Percentiles rank a stretch among this genome's conserved stretches.
Evolutionary conservation across 805 yeast genomes (phyloP).

Genomic region (Saturnispora kantuleensis): DNA sequence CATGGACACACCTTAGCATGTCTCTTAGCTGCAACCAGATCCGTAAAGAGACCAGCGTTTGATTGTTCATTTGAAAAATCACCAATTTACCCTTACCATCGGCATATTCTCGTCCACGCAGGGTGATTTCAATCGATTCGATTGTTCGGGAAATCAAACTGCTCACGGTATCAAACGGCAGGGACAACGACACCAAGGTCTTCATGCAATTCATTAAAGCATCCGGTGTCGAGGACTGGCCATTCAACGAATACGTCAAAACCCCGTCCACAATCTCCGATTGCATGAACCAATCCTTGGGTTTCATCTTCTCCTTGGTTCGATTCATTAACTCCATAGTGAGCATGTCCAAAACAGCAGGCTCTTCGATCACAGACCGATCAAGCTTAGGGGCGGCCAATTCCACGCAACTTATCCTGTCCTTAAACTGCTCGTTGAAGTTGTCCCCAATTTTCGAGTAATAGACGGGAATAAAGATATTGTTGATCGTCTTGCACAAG

Average conservation of each 20-base stretch:
- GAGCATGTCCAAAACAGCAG: conserved; percentile 11
- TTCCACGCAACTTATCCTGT: conserved; percentile 2
- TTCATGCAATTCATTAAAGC: conserved; percentile 20
- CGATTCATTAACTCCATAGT: conserved; percentile 16
- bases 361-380: conserved; percentile 7
- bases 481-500: conserved; percentile 77
- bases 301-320: conserved; percentile 17
- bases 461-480: conserved; percentile 69
- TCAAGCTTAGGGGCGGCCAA: conserved; percentile 8
- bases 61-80: conserved; percentile 51
- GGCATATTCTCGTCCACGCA: conserved; percentile 40
- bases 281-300: conserved; percentile 23
- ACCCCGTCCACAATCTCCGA: conserved; percentile 13
- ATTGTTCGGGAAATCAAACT: conserved; percentile 42
- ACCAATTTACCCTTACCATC: conserved; percentile 27
- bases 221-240: conserved; percentile 16
- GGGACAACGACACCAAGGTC: conserved; percentile 17
- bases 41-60: conserved; percentile 49
- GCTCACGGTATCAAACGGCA: conserved; percentile 26
- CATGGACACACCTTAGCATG: conserved; percentile 16
- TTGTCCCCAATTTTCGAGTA: conserved; percentile 38
- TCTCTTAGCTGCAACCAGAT: conserved; percentile 30
- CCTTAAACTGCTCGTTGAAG: conserved; percentile 14
- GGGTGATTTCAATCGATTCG: conserved; percentile 53
- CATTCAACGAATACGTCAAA: conserved; percentile 8